A percentile compares a stretch with the other conserved stretches of the same genome.
These are phyloP conservation scores for Marasmius sp. DNA, from an alignment of 1,284 basidiomycete genomes.

Conservation along the genomic window DNA sequence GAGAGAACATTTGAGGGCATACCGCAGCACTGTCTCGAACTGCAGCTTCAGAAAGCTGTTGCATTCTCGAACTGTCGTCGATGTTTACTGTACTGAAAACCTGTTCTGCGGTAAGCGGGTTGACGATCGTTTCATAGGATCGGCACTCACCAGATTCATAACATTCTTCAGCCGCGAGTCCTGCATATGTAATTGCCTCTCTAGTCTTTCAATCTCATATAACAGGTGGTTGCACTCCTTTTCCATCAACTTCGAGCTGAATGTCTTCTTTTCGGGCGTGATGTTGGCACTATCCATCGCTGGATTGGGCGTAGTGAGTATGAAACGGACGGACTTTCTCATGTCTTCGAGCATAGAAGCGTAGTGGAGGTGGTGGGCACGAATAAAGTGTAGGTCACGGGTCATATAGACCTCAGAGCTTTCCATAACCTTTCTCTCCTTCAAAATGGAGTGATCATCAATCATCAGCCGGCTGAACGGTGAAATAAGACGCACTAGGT, in stretches of 20 bases:
- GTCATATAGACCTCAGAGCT: slow-evolving; percentile 30
- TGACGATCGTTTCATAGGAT: too few species aligned
- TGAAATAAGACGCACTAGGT: slow-evolving; percentile 32
- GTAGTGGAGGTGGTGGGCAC: slow-evolving; percentile 45
- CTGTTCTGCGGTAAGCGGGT: slow-evolving; percentile 19
- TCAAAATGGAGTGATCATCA: not conserved
- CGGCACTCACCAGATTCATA: slow-evolving; percentile 40
- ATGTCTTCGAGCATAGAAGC: slow-evolving; percentile 42
- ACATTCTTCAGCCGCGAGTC: slow-evolving; percentile 43
- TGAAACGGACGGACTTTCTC: slow-evolving; percentile 38
- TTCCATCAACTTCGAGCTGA: slow-evolving; percentile 28
- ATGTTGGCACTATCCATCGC: slow-evolving; percentile 30
- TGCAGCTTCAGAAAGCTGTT: slow-evolving; percentile 33
- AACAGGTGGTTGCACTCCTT: slow-evolving; percentile 33
- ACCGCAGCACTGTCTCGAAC: slow-evolving; percentile 26
- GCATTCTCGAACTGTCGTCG: slow-evolving; percentile 36
- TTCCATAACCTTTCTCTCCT: slow-evolving; percentile 39
- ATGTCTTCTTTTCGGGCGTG: slow-evolving; percentile 13
- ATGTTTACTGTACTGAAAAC: slow-evolving; percentile 47
- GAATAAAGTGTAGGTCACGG: slow-evolving; percentile 36
- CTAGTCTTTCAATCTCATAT: slow-evolving; percentile 40
- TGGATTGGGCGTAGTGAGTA: slow-evolving; percentile 43
- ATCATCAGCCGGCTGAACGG: not conserved
- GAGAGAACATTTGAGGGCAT: not conserved
- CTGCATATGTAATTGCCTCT: slow-evolving; percentile 37